phyloP scores from a whole-genome alignment of 2,329 filamentous ascomycete genomes.

The Pseudogymnoascus sp. region DNA sequence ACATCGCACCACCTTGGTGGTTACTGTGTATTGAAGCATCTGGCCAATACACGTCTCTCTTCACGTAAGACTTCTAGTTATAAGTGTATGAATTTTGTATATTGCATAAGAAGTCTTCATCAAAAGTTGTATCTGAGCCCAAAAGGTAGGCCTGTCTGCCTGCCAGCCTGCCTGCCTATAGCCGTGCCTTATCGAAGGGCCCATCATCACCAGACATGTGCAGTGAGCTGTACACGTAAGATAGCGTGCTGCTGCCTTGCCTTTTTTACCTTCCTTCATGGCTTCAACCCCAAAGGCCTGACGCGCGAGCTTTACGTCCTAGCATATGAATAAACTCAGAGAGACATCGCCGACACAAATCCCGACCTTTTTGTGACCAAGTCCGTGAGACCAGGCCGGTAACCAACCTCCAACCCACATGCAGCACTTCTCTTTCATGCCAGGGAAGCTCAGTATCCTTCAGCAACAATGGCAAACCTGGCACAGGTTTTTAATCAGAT shows the following conservation, averaged over 20 bases:
- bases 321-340: not conserved
- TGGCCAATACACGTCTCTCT: not conserved
- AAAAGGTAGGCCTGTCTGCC: not conserved
- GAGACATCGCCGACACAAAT: not conserved
- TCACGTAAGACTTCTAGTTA: not conserved
- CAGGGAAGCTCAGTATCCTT: slow-evolving; percentile 15
- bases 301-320: not conserved
- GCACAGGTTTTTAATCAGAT: slow-evolving; percentile 17
- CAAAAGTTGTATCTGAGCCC: not conserved
- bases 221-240: slow-evolving; percentile 1
- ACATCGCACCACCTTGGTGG: not conserved
- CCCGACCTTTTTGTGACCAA: not conserved
- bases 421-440: slow-evolving; percentile 15
- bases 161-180: not conserved
- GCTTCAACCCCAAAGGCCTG: not conserved
- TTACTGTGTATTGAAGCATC: not conserved
- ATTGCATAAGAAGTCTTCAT: not conserved
- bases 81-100: not conserved
- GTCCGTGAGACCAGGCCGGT: not conserved
- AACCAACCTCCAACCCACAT: slow-evolving; percentile 4
- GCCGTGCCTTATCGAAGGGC: not conserved
- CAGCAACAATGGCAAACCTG: slow-evolving; percentile 15
- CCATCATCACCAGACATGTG: not conserved
- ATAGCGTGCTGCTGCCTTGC: not conserved
- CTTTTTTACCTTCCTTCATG: not conserved